Base-by-base conservation (phyloP, 345 rosid genomes). In the Eucalyptus paniculata region DNA sequence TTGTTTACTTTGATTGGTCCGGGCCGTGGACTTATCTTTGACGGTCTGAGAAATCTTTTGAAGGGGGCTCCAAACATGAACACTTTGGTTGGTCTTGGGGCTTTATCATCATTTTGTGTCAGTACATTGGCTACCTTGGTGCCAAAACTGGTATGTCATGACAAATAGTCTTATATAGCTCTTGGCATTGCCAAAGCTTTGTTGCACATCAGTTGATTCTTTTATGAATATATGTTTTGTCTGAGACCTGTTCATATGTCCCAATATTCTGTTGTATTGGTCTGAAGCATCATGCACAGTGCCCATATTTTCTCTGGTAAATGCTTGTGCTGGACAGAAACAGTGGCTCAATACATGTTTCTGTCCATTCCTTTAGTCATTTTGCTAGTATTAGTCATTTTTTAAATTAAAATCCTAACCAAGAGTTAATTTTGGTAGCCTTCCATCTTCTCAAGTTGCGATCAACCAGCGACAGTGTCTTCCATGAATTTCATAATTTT, bases 61-160 rank as follows among this genome's bases (percentile, higher is more conserved):
- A 97, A 92, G 90, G 99, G 99, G 87, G 91, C 95, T 91, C 99
- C 99, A 88, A 97, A 96, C 92, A 97, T 97, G 99, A 97, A 96
- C 91, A 96, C 99, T 58, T 92, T 97, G 91, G 99, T 97, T 92
- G 99, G 99, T 92, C 97, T 97, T 83, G 99, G 99, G 91, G 99
- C 99, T 42, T 92, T 97, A 92, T 97, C 99, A 83, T 97, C 99
- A 47, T 97, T 97, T 94, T 88, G 94, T 87, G 98, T 96, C 92
- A 97, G 99, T 92, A 91, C 97, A 72, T 91, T 97, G 47, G 99
- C 99, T 92, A 94, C 96, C 89, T 90, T 96, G 88, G 87, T 97
- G 86, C 99, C 99, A 62, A 96, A 92, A 90, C 92, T 95, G 97
- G 99, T 96, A 92, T 92, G 94, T 87, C 81, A 60, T 77, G 28